phyloP scores from a whole-genome alignment of 768 basidiomycete genomes.

The Phlebiopsis gigantea region DNA sequence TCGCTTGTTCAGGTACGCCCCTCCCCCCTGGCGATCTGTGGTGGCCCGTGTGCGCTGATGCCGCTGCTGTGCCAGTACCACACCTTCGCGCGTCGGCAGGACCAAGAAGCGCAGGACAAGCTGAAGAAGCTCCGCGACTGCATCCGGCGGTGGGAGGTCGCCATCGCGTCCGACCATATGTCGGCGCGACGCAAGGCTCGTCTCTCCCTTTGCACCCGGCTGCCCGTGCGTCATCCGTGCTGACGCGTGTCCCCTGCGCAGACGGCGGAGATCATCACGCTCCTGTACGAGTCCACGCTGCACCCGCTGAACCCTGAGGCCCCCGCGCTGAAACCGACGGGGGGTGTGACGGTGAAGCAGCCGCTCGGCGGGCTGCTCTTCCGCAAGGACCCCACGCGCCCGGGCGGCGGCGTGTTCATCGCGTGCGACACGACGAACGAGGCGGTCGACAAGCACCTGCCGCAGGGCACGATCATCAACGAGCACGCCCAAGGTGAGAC shows the following conservation, averaged over 20 bases:
- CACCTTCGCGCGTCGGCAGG: conserved; percentile 83
- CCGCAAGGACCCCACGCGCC: conserved; percentile 71
- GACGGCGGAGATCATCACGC: conserved; percentile 89
- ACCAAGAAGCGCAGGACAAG: conserved; percentile 66
- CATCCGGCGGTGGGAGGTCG: conserved; percentile 81
- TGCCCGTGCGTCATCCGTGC: conserved; percentile 6
- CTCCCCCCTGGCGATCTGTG: not conserved
- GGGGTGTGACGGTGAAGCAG: conserved; percentile 54
- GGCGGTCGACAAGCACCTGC: conserved; percentile 35
- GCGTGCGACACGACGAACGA: conserved; percentile 36
- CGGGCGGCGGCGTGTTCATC: conserved; percentile 85
- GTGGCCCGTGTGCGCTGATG: not conserved
- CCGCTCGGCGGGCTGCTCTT: conserved; percentile 55
- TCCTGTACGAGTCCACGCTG: conserved; percentile 92
- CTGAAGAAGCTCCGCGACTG: conserved; percentile 80
- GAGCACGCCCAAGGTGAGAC: conserved; percentile 46
- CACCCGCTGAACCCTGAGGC: conserved; percentile 48
- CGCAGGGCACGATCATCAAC: conserved; percentile 50
- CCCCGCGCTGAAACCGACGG: conserved; percentile 74
- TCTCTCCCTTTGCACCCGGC: conserved; percentile 16
- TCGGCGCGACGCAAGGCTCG: conserved; percentile 83
- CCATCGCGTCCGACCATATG: conserved; percentile 91
- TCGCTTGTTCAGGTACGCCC: conserved; percentile 80
- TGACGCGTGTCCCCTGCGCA: conserved; percentile 28
- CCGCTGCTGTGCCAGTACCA: conserved; percentile 64